Conservation (phyloP, 1,139 yeast species). For the Sugiyamaella pinicola region DNA sequence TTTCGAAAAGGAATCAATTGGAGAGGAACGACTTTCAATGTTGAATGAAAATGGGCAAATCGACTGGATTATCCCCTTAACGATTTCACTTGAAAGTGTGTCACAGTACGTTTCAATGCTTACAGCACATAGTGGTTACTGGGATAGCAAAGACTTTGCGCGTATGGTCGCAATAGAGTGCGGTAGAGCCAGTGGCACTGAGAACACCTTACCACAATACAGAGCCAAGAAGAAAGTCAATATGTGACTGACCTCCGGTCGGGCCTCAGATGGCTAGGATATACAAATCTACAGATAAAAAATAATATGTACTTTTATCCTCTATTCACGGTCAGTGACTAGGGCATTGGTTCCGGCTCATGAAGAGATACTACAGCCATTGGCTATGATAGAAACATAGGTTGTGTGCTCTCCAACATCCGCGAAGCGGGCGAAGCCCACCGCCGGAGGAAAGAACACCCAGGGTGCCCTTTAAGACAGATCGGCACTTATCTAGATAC, state of each 20-base stretch:
- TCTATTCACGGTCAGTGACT: no score
- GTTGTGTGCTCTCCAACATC: no score
- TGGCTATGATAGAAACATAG: no score
- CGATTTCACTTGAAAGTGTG: conserved; percentile 41
- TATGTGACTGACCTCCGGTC: neutral
- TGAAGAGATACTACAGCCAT: no score
- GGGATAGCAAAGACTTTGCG: conserved; percentile 48
- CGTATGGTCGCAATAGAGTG: conserved; percentile 46
- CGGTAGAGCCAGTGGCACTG: conserved; percentile 35
- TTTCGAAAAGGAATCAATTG: conserved; percentile 35
- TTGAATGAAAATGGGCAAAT: conserved; percentile 49
- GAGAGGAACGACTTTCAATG: conserved; percentile 37
- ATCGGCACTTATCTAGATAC: neutral
- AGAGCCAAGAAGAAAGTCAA: conserved; percentile 25
- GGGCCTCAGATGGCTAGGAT: no score
- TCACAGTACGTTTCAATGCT: conserved; percentile 46
- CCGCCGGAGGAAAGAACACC: no score
- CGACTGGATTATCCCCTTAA: conserved; percentile 45
- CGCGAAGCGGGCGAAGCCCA: no score
- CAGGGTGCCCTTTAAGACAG: no score
- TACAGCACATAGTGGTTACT: conserved; percentile 48
- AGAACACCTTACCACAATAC: conserved; percentile 31
- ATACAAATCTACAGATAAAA: neutral
- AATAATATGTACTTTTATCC: no score
- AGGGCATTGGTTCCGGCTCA: no score